Base-by-base conservation (phyloP, 345 rosid genomes). In the Salix dunnii region DNA sequence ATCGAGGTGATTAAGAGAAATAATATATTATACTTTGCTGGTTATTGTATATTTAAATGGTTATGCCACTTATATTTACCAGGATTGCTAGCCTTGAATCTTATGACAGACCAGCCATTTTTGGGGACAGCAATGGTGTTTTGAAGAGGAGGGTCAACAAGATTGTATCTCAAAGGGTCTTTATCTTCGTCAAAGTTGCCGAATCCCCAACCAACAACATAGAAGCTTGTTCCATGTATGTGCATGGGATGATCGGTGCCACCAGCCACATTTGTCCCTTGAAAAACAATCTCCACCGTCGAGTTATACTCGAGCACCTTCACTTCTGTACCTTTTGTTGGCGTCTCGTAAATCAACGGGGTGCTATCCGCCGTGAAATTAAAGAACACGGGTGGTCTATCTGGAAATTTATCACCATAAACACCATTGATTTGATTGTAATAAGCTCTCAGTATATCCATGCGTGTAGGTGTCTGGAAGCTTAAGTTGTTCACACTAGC, bases 401-500 rank as follows among this genome's bases (percentile, higher is more conserved):
- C 83, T 0, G 92, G 97, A 77, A 91, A 91, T 42, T 86, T 82
- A 1, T 83, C 71, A 11, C 76, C 53, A 72, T 75, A 85, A 14
- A 83, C 79, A 0, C 84, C 85, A 17, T 68, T 12, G 0, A 77
- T 75, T 58, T 74, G 53, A 61, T 42, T 86, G 68, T 89, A 93
- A 55, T 89, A 86, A 53, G 84, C 60, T 76, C 86, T 81, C 2
- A 93, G 83, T 42, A 90, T 51, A 60, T 81, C 86, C 4, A 74
- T 77, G 6, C n/a, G 55, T 9, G 71, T 20, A 1, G 89, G 87
- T 7, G 30, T 8, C 9, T 13, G 33, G 43, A 84, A 86, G 77
- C 89, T 89, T 6, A 87, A 65, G 72, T 89, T 89, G 46, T 86
- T 89, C 62, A 87, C 36, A 42, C 90, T 85, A 3, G 92, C 85